These are phyloP conservation scores for Candida andamanensis DNA, from an alignment of 805 yeast genomes.

Conservation along the genomic window DNA sequence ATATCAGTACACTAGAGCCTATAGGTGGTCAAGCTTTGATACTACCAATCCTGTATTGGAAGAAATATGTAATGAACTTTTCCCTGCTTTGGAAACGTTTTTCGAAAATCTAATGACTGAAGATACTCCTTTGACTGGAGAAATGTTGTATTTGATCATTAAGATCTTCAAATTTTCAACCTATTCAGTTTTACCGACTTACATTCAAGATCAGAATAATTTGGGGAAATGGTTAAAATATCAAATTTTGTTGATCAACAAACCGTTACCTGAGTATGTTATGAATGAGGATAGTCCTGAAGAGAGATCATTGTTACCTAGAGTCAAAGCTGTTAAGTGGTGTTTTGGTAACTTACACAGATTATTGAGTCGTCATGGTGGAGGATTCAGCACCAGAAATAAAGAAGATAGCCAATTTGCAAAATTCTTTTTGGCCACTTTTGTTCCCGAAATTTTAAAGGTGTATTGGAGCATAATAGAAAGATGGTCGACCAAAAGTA, in stretches of 20 bases:
- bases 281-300: conserved; percentile 28
- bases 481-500: conserved; percentile 31
- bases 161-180: conserved; percentile 40
- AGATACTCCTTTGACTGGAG: conserved; percentile 19
- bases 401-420: conserved; percentile 27
- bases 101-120: conserved; percentile 21
- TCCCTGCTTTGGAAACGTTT: conserved; percentile 33
- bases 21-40: conserved; percentile 45
- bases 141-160: conserved; percentile 35
- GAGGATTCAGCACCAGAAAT: conserved; percentile 32
- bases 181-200: conserved; percentile 32
- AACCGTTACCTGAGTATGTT: conserved; percentile 32
- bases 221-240: conserved; percentile 39
- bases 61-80: conserved; percentile 28
- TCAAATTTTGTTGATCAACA: conserved; percentile 34
- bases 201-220: conserved; percentile 29
- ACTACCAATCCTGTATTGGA: conserved; percentile 37
- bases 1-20: conserved; percentile 36
- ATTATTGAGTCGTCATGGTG: conserved; percentile 39
- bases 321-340: conserved; percentile 41
- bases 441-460: conserved; percentile 39
- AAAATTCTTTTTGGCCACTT: conserved; percentile 25
- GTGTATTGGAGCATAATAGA: conserved; percentile 42
- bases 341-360: conserved; percentile 40
- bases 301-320: conserved; percentile 33